phyloP scores from a whole-genome alignment of 2,329 filamentous ascomycete species.

The Graphilbum fragrans region DNA sequence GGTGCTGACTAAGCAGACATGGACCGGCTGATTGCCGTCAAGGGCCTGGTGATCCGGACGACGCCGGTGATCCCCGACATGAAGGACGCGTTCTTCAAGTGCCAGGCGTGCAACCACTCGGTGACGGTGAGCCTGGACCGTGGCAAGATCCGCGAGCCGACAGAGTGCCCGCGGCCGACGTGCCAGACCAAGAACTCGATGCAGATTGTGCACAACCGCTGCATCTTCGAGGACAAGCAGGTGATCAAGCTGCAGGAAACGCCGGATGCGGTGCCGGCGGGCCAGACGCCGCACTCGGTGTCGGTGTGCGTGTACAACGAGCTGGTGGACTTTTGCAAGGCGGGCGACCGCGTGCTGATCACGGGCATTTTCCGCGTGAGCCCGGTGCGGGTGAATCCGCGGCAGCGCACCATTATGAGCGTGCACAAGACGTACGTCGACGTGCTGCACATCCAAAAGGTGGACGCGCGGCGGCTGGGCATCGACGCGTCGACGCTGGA shows the following conservation, averaged over 20 bases:
- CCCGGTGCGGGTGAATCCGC: conserved; percentile 85
- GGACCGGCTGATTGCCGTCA: conserved; percentile 90
- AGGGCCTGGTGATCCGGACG: conserved; percentile 88
- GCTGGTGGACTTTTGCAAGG: conserved; percentile 93
- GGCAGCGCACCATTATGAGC: conserved; percentile 83
- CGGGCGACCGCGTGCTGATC: conserved; percentile 88
- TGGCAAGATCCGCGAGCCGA: conserved; percentile 92
- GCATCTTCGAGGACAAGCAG: conserved; percentile 90
- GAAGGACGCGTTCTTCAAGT: conserved; percentile 98
- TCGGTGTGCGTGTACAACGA: conserved; percentile 96
- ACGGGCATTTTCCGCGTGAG: conserved; percentile 96
- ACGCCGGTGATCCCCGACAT: conserved; percentile 97
- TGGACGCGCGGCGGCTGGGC: conserved; percentile 88
- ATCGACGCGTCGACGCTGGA: conserved; percentile 82
- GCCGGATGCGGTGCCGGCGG: conserved; percentile 84
- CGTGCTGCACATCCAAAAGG: conserved; percentile 89
- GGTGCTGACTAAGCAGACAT: conserved; percentile 48
- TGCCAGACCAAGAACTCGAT: conserved; percentile 88
- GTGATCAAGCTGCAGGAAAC: conserved; percentile 98
- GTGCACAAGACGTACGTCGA: conserved; percentile 98
- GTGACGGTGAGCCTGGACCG: conserved; percentile 86
- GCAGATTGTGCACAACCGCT: conserved; percentile 96
- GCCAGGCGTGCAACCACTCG: conserved; percentile 83
- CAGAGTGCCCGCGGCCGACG: conserved; percentile 68
- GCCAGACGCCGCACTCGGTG: conserved; percentile 94